Percentiles rank a stretch among this genome's conserved stretches.
phyloP scores from a whole-genome alignment of 495 filamentous ascomycete species.

The Cladorrhinum samala region DNA sequence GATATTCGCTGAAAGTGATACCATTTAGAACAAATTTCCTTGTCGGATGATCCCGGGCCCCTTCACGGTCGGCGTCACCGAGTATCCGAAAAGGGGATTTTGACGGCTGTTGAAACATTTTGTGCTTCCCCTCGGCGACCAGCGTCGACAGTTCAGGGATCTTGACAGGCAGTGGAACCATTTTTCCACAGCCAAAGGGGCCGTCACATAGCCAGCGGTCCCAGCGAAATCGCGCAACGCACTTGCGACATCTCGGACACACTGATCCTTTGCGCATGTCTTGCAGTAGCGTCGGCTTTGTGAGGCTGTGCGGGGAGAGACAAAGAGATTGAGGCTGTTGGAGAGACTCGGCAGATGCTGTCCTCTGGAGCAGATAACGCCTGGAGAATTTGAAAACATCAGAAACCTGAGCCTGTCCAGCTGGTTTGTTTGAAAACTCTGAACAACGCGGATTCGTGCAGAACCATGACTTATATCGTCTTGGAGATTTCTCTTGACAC shows the following conservation, averaged over 20 bases:
- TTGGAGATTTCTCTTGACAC: not conserved
- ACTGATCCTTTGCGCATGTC: slow-evolving; percentile 3
- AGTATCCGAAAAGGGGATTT: not conserved
- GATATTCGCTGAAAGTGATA: not conserved
- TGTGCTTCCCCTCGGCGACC: not conserved
- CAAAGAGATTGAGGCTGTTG: not conserved
- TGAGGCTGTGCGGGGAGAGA: not conserved
- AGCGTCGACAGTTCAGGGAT: not conserved
- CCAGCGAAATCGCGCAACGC: not conserved
- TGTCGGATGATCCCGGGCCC: no score
- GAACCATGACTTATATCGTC: not conserved
- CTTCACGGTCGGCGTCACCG: not conserved
- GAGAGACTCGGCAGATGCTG: not conserved
- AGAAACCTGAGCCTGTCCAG: not conserved
- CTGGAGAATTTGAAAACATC: not conserved
- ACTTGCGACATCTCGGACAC: not conserved
- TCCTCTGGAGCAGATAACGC: not conserved
- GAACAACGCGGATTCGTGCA: not conserved
- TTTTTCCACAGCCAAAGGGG: not conserved
- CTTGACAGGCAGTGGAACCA: not conserved
- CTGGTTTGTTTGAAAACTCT: not conserved
- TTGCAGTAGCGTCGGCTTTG: not conserved
- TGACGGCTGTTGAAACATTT: not conserved
- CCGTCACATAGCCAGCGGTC: not conserved
- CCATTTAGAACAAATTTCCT: not conserved